Percentiles rank a stretch among this genome's conserved stretches.
phyloP scores from a whole-genome alignment of 2,329 filamentous ascomycete genomes.

The Colletotrichum sansevieriae region DNA sequence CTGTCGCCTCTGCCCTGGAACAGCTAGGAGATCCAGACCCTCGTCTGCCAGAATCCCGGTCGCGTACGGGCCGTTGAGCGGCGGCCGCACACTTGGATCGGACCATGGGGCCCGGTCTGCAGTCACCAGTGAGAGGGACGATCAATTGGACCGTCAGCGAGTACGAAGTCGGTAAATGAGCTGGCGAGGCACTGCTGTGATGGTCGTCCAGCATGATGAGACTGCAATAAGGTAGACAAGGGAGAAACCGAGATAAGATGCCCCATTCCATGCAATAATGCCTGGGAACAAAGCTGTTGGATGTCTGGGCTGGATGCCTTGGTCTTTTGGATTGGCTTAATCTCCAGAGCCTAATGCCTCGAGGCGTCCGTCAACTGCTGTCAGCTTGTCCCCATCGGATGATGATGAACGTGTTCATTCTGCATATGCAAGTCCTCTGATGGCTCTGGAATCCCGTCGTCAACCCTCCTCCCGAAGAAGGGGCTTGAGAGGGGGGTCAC shows the following conservation, averaged over 20 bases:
- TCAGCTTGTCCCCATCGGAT: slow-evolving; percentile 6
- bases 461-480: not conserved
- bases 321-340: slow-evolving; percentile 8
- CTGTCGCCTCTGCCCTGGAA: slow-evolving; percentile 29
- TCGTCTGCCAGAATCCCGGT: slow-evolving; percentile 5
- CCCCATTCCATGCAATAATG: slow-evolving; percentile 1
- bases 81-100: slow-evolving; percentile 34
- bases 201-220: slow-evolving; percentile 17
- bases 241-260: slow-evolving; percentile 22
- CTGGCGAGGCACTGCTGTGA: slow-evolving; percentile 29
- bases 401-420: slow-evolving; percentile 12
- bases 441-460: not conserved
- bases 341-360: slow-evolving; percentile 2
- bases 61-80: slow-evolving; percentile 32
- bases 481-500: slow-evolving; percentile 21
- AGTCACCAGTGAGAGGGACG: not conserved
- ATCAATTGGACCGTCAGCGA: not conserved
- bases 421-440: not conserved
- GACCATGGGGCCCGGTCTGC: slow-evolving; percentile 13
- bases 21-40: slow-evolving; percentile 21
- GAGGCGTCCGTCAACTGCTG: not conserved
- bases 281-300: not conserved
- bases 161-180: slow-evolving; percentile 36
- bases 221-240: slow-evolving; percentile 24
- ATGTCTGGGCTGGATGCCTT: not conserved